phyloP scores from a whole-genome alignment of 2,329 filamentous ascomycete genomes.

The Sporothrix luriei region DNA sequence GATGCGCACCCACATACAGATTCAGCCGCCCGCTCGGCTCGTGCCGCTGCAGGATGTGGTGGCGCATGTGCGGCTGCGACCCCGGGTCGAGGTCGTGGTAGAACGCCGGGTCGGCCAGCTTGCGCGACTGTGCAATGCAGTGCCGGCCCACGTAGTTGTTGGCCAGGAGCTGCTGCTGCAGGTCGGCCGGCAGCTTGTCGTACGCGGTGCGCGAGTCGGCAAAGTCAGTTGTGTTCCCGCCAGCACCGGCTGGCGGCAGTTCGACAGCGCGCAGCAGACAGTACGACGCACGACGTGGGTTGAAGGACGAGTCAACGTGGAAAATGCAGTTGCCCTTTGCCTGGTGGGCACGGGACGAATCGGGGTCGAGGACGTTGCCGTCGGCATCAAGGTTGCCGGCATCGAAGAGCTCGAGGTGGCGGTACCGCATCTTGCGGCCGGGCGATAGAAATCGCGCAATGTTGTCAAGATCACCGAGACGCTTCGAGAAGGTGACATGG shows the following conservation, averaged over 20 bases:
- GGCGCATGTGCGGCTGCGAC: conserved; percentile 47
- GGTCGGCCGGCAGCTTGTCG: conserved; percentile 47
- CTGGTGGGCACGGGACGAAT: conserved; percentile 47
- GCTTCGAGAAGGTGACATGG: conserved; percentile 55
- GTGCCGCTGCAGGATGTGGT: conserved; percentile 56
- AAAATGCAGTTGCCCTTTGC: conserved; percentile 55
- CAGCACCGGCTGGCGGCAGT: conserved; percentile 50
- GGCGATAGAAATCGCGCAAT: conserved; percentile 52
- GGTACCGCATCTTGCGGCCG: conserved; percentile 52
- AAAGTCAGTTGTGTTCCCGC: conserved; percentile 58
- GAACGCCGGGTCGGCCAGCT: conserved; percentile 53
- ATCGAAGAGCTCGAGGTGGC: conserved; percentile 58
- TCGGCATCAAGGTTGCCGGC: conserved; percentile 58
- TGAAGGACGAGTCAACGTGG: conserved; percentile 60
- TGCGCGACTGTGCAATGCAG: conserved; percentile 57
- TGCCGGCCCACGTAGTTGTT: conserved; percentile 53
- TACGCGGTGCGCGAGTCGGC: conserved; percentile 57
- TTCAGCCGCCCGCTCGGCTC: conserved; percentile 56
- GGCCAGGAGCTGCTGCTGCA: conserved; percentile 43
- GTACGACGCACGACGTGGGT: conserved; percentile 56
- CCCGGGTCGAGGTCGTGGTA: conserved; percentile 47
- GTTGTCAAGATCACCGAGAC: conserved; percentile 60
- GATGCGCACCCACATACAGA: conserved; percentile 56
- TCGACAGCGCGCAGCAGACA: conserved; percentile 55
- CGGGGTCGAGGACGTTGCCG: conserved; percentile 48